Conservation (phyloP, 2,329 filamentous ascomycete genomes). For the Apiospora rasikravindrae region DNA sequence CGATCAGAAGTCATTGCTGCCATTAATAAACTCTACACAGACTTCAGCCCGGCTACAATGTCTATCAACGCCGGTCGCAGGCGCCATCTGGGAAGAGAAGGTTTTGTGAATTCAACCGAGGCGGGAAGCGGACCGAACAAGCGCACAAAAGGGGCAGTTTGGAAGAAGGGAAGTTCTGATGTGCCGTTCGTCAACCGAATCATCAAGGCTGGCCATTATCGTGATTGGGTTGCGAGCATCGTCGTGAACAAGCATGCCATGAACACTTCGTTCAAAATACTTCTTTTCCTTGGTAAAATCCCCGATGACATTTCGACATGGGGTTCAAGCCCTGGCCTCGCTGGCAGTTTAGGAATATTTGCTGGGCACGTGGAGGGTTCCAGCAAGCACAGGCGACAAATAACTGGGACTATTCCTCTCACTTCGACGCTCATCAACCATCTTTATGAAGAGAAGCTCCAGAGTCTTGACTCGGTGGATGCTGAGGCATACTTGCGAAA, state of each 20-base stretch:
- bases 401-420: constrained; percentile 57
- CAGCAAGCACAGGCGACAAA: constrained; percentile 27
- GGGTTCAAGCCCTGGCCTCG: constrained; percentile 58
- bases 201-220: constrained; percentile 42
- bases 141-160: neutral
- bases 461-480: constrained; percentile 42
- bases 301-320: constrained; percentile 53
- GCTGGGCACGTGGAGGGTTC: constrained; percentile 37
- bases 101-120: neutral
- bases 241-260: constrained; percentile 64
- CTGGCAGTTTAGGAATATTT: constrained; percentile 67
- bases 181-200: constrained; percentile 10
- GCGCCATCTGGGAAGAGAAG: neutral
- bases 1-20: constrained; percentile 28
- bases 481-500: constrained; percentile 49
- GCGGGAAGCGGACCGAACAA: neutral
- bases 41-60: constrained; percentile 20
- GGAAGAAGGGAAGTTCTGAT: neutral
- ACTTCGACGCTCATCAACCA: constrained; percentile 54
- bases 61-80: neutral
- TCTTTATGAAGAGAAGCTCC: constrained; percentile 44
- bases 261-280: constrained; percentile 66
- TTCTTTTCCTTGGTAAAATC: constrained; percentile 68
- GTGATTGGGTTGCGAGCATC: constrained; percentile 74
- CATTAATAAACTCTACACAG: constrained; percentile 38